A percentile compares a stretch with the other conserved stretches of the same genome.
phyloP scores from a whole-genome alignment of 2,329 filamentous ascomycete genomes.

The Simplicillium sp. region DNA sequence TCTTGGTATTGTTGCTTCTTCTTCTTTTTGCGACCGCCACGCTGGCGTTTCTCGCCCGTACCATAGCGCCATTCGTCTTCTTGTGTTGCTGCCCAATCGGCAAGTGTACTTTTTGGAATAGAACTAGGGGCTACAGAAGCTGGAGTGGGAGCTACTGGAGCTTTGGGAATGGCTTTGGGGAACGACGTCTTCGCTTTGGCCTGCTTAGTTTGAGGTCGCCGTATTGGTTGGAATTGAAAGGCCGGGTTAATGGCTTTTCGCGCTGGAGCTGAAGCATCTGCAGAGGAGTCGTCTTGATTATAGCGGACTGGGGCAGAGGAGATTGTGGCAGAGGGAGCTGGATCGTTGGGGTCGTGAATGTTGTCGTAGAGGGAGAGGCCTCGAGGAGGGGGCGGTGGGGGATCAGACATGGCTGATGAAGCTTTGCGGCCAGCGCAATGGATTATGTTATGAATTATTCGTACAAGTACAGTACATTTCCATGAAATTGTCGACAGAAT shows the following conservation, averaged over 20 bases:
- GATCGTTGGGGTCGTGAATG: conserved; percentile 55
- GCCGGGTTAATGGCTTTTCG: conserved; percentile 55
- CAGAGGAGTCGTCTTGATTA: conserved; percentile 39
- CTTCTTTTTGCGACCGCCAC: conserved; percentile 72
- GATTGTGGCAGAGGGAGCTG: conserved; percentile 49
- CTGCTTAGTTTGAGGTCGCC: conserved; percentile 57
- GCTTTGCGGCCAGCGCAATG: background rate
- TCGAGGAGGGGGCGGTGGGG: conserved; percentile 29
- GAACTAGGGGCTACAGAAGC: conserved; percentile 16
- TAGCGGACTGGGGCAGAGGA: conserved; percentile 69
- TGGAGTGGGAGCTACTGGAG: conserved; percentile 12
- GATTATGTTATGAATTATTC: background rate
- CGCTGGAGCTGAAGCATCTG: conserved; percentile 30
- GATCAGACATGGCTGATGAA: conserved; percentile 18
- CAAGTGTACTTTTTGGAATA: conserved; percentile 56
- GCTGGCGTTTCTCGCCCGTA: conserved; percentile 54
- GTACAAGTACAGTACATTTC: no score
- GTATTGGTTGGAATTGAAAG: conserved; percentile 80
- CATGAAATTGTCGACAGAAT: no score
- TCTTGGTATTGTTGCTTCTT: conserved; percentile 51
- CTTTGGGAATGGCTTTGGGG: conserved; percentile 29
- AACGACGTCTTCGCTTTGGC: conserved; percentile 52
- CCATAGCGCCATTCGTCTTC: conserved; percentile 76
- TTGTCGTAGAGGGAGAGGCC: conserved; percentile 76
- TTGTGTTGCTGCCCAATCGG: conserved; percentile 69